Base-by-base conservation (phyloP, 306 rosid species). In the Crotalaria pallida region DNA sequence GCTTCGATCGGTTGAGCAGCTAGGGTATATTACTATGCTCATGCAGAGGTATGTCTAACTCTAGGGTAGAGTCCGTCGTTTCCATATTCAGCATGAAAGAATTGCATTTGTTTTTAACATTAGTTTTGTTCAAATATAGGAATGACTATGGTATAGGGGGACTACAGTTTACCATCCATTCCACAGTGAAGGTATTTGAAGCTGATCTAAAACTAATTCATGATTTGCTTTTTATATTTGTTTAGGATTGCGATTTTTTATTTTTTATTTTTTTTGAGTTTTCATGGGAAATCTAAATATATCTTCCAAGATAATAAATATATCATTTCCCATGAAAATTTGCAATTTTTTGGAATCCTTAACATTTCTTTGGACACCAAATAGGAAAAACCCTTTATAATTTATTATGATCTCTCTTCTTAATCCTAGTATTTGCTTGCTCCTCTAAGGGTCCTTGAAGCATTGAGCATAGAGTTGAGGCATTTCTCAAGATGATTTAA, bases 1-100 rank as follows among this genome's bases (percentile, higher is more conserved):
- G 86, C 97, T 94, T 80, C 87, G 97, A 78, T 75, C 91, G 43
- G 98, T 94, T 76, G 98, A 94, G 83, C 98, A 94, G 71, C 95
- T 94, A 52, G 98, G 98, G 63, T 94, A 94, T 78, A 83, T 90
- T 65, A 84, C 98, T 45, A 77, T 58, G 65, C 91, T 94, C 67
- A 51, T 67, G 88, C 85, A 74, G 82, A 88, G 95, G 98, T 88
- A 60, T 80, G 86, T 21, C 47, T n/a, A 43, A 49, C 36, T 69
- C 36, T 17, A 45, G 76, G 10, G 29, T 26, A 26, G 29, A 4
- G 3, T 66, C 57, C 40, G 51, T 27, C 44, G 5, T 58, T 48
- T 74, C 65, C 41, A 48, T 49, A 40, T 50, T 31, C 33, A 62
- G 76, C 55, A 13, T 67, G 9, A 22, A 53, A 68, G 60, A 67